phyloP scores from a whole-genome alignment of 148 eudicot genomes.

The Camellia lanceoleosa region DNA sequence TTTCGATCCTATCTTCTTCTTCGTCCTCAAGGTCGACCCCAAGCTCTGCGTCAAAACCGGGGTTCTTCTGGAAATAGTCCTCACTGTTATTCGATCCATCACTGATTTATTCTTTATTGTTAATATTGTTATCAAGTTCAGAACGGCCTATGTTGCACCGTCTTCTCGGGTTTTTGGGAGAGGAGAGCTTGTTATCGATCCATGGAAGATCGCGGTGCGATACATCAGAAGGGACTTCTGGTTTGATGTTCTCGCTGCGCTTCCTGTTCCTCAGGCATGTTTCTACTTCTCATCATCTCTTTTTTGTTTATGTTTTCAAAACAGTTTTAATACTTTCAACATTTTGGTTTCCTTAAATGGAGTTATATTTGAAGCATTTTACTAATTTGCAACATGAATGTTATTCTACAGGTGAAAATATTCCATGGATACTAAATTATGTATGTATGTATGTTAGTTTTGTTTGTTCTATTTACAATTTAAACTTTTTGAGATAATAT shows the following conservation, averaged over 20 bases:
- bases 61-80: conserved; percentile 32
- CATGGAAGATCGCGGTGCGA: conserved; percentile 42
- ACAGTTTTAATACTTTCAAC: neutral
- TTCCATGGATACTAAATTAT: too few relatives aligned
- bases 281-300: neutral
- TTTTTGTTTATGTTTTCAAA: neutral
- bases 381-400: too few relatives aligned
- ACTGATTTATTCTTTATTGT: conserved; percentile 46
- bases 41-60: conserved; percentile 44
- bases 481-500: too few relatives aligned
- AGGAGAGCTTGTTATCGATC: conserved; percentile 67
- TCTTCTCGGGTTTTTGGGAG: conserved; percentile 72
- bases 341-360: too few relatives aligned
- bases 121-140: conserved; percentile 50
- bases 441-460: too few relatives aligned
- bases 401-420: too few relatives aligned
- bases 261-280: conserved; percentile 72
- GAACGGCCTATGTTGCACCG: conserved; percentile 67
- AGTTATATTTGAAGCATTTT: too few relatives aligned
- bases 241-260: conserved; percentile 55
- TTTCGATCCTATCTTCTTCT: conserved; percentile 68
- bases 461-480: too few relatives aligned
- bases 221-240: conserved; percentile 44
- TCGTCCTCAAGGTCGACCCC: conserved; percentile 37
- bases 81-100: conserved; percentile 49